Conservation (phyloP, 164 flowering plant species). For the Berberis vulgaris region DNA sequence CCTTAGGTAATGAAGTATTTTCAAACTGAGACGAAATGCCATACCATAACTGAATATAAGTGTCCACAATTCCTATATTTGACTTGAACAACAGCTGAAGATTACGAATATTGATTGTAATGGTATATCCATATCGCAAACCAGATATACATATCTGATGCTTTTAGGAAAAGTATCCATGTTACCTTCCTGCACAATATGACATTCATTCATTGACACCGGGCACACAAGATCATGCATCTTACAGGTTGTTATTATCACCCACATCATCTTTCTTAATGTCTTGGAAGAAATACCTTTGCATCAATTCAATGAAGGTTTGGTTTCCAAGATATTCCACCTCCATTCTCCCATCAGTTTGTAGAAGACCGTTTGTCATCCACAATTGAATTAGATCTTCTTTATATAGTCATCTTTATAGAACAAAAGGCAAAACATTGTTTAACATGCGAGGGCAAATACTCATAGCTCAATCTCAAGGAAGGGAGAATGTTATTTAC, state of each 20-base stretch:
- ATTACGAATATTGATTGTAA: too few relatives aligned
- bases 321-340: conserved; percentile 1
- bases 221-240: conserved; percentile 9
- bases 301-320: not conserved
- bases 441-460: conserved; percentile 7
- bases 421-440: conserved; percentile 18
- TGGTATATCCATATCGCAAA: not conserved
- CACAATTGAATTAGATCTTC: conserved; percentile 11
- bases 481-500: conserved; percentile 5
- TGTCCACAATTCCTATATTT: too few relatives aligned
- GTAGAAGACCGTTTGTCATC: conserved; percentile 13
- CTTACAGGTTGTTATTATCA: not conserved
- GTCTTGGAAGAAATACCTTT: conserved; percentile 7
- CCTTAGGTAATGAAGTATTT: not conserved
- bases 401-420: conserved; percentile 9
- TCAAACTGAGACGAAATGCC: not conserved
- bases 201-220: conserved; percentile 1
- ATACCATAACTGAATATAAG: not conserved
- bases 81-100: too few relatives aligned
- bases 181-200: not conserved
- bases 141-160: not conserved
- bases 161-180: not conserved
- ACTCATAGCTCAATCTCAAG: conserved; percentile 12
- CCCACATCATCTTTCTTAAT: conserved; percentile 1
- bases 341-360: conserved; percentile 2